Base-by-base conservation (phyloP, 345 rosid species). In the Mallotus nudiflorus region DNA sequence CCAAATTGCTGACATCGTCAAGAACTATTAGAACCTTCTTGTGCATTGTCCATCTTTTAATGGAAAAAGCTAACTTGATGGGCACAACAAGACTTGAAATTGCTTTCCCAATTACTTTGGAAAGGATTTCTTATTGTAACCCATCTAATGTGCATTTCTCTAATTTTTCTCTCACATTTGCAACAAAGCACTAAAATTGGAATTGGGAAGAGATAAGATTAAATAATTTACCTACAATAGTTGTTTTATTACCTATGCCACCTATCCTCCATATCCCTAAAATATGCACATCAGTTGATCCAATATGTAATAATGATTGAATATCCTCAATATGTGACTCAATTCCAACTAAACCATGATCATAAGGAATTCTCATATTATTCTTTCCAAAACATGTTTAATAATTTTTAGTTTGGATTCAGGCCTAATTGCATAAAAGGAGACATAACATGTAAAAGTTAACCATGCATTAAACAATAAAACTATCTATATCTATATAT, bases 201-300 rank as follows among this genome's bases (percentile, higher is more conserved):
- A 62, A 62, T 25, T 10, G 15, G 49, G 48, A 39, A 22, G 50
- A 22, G 28, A 62, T 11, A 14, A 15, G 8, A 44, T 22, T 16
- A 44, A n/a, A 62, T 25, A 62, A 13, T 44, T 62, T 58, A 19
- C 10, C 49, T 20, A 29, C 66, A 22, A 40, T 20, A 40, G 66
- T 25, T 22, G 66, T 37, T 39, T 62, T 39, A 22, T n/a, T n/a
- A n/a, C 66, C 66, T 10, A 62, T 62, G 12, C 66, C 50, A 0
- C 50, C 50, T 19, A 62, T 62, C 24, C 66, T 49, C 49, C 66
- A 62, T n/a, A 62, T 62, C 20, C 29, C 49, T 9, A 62, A 4
- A 22, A 25, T 3, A 1, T 1, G 46, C 29, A 62, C 66, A 62
- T 62, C 49, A 9, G 5, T 39, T 37, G 18, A 62, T 25, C 24